Evolutionary conservation across 108 stramenopile genomes (phyloP).

Genomic region (Aurantiochytrium sp.): DNA sequence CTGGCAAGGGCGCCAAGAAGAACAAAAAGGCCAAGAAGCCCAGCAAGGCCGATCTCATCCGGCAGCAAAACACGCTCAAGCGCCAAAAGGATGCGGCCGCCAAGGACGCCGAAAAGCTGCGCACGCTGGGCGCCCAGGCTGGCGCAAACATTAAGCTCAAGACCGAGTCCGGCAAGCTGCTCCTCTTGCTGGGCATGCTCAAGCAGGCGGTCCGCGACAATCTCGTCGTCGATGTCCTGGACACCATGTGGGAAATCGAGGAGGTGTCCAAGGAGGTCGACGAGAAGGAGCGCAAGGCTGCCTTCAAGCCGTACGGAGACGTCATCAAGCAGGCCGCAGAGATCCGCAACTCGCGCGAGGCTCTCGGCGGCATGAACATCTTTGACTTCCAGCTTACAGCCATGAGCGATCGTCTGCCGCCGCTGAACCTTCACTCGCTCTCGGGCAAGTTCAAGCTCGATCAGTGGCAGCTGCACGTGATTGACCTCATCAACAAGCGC

Average conservation of each 20-base stretch:
- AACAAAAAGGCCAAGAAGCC: conserved; percentile 49
- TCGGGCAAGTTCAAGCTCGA: conserved; percentile 76
- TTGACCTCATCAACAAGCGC: conserved; percentile 77
- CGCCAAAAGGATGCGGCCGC: conserved; percentile 57
- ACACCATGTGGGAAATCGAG: conserved; percentile 82
- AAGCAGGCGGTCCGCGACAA: conserved; percentile 21
- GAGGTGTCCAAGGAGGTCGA: conserved; percentile 67
- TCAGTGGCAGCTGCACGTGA: conserved; percentile 90
- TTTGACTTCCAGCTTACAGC: conserved; percentile 87
- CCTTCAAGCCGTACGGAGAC: conserved; percentile 16
- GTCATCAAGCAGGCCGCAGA: neutral
- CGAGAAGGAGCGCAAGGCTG: conserved; percentile 36
- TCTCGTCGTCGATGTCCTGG: conserved; percentile 61
- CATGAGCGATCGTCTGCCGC: conserved; percentile 93
- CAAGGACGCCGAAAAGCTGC: conserved; percentile 59
- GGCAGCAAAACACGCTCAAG: neutral
- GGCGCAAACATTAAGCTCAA: conserved; percentile 14
- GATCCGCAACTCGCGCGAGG: neutral
- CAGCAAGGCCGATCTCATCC: neutral
- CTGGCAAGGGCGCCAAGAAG: conserved; percentile 55
- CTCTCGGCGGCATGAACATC: conserved; percentile 32
- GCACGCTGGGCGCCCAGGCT: neutral
- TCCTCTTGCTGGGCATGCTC: neutral
- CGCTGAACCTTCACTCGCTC: conserved; percentile 59
- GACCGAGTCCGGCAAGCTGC: conserved; percentile 36